Base-by-base conservation (phyloP, 192 early-diverging fungal species). In the Backusella macrospora region DNA sequence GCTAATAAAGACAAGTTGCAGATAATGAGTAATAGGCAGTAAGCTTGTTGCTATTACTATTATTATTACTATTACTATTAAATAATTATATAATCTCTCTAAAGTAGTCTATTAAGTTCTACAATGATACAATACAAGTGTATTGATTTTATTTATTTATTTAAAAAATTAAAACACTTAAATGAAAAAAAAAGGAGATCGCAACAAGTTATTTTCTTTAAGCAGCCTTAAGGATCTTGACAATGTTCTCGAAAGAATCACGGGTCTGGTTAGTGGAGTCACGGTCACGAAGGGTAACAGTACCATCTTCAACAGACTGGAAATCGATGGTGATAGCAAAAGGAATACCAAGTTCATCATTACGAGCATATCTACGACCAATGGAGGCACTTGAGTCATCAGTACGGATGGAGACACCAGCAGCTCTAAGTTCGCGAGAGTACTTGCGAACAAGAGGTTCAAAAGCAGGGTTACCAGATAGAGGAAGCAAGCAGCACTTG, bases 241-340 rank as follows among this genome's bases (percentile, higher is more conserved):
- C 72, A 72, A 96, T 89, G 44, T 84, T 86, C 16, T 92, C 87
- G 71, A 89, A 78, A 63, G 86, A 72, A 65, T 90, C 94, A 45
- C 98, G 92, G 77, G 98, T 95, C 83, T 99, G 98, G 85, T 94
- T 92, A 43, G 92, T 94, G 29, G 96, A 92, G 77, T 99, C 98
- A 62, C 98, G 92, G 84, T 98, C 96, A 67, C 98, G 92, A 52
- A 99, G 85, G 14, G 98, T 99, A 42, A 99, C 93, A 12, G 95
- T 96, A 67, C 86, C 71, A 78, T 99, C 98, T 79, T 96, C 86
- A 47, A 90, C 90, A n/a, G 97, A 95, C 76, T 97, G 93, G 91
- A 99, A 98, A 84, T 99, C 98, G 40, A 99, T 91, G 13, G 98
- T 99, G 79, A 99, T 87, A 38, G 92, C 97, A 82, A 96, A 99